Evolutionary conservation across 805 yeast genomes (phyloP).

Genomic region (Metschnikowia vanudenii): DNA sequence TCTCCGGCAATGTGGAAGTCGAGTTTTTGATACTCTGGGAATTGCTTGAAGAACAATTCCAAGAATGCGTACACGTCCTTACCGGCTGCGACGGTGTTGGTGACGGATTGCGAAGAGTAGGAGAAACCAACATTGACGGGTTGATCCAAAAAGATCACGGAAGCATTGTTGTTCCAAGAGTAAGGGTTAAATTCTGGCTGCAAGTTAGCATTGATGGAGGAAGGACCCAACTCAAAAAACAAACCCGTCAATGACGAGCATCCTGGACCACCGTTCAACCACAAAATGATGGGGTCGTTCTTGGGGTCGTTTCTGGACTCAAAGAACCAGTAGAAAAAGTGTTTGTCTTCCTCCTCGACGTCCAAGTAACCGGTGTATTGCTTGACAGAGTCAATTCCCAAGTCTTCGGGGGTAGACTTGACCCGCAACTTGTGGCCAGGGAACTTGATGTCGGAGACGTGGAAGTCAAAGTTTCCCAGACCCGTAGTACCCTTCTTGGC

Average conservation of each 20-base stretch:
- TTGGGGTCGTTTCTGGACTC: constrained; percentile 71
- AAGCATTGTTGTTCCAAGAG: constrained; percentile 91
- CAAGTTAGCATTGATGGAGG: constrained; percentile 63
- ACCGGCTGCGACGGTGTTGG: constrained; percentile 78
- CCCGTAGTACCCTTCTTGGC: constrained; percentile 42
- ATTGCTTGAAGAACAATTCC: constrained; percentile 76
- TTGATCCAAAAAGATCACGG: constrained; percentile 88
- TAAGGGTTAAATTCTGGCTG: constrained; percentile 75
- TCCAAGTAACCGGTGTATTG: constrained; percentile 88
- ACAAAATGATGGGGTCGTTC: constrained; percentile 81
- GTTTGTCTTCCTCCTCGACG: constrained; percentile 77
- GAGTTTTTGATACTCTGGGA: constrained; percentile 63
- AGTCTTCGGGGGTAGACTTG: constrained; percentile 24
- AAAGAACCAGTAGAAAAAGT: constrained; percentile 90
- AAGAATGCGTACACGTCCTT: constrained; percentile 83
- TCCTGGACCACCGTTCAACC: constrained; percentile 98
- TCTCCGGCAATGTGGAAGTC: constrained; percentile 88
- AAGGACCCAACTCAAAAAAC: constrained; percentile 89
- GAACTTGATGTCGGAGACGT: constrained; percentile 37
- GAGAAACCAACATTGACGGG: constrained; percentile 94
- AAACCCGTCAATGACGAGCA: constrained; percentile 90
- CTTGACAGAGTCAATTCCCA: constrained; percentile 79
- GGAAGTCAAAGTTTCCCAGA: constrained; percentile 34
- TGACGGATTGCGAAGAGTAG: constrained; percentile 62
- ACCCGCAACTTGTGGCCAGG: constrained; percentile 31